These are phyloP conservation scores for Leccinum incarnatum DNA, from an alignment of 768 basidiomycete species.

Conservation along the genomic window DNA sequence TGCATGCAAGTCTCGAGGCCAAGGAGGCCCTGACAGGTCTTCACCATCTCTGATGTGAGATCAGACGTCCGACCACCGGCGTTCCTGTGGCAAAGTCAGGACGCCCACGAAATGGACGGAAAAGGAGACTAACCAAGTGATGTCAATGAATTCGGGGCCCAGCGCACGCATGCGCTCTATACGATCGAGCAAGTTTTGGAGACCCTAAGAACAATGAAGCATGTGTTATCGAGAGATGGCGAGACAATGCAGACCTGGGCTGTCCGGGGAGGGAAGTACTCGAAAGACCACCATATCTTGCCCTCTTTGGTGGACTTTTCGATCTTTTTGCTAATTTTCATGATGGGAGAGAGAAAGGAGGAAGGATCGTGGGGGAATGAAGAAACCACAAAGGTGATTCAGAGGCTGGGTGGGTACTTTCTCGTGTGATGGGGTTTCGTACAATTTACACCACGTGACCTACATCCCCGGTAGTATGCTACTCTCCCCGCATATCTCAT, in stretches of 20 bases:
- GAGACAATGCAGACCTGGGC: slow-evolving; percentile 63
- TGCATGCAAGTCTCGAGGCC: slow-evolving; percentile 99
- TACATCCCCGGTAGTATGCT: background rate
- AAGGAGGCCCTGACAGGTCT: slow-evolving; percentile 88
- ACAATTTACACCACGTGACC: slow-evolving; percentile 21
- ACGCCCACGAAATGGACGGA: background rate
- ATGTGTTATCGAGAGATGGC: background rate
- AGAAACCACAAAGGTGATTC: slow-evolving; percentile 1
- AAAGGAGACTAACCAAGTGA: slow-evolving; percentile 70
- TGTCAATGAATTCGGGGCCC: slow-evolving; percentile 97
- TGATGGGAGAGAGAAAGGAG: slow-evolving; percentile 35
- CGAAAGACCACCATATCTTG: slow-evolving; percentile 97
- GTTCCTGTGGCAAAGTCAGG: slow-evolving; percentile 58
- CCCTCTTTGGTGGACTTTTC: slow-evolving; percentile 80
- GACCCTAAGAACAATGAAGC: slow-evolving; percentile 16
- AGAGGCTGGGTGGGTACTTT: slow-evolving; percentile 27
- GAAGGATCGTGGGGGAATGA: slow-evolving; percentile 19
- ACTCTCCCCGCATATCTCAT: slow-evolving; percentile 2
- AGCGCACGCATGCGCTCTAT: slow-evolving; percentile 96
- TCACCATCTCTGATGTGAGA: slow-evolving; percentile 89
- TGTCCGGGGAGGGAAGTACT: slow-evolving; percentile 95
- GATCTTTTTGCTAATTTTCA: slow-evolving; percentile 97
- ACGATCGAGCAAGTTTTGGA: slow-evolving; percentile 96
- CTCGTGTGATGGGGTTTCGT: slow-evolving; percentile 9
- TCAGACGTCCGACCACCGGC: slow-evolving; percentile 96